phyloP scores from a whole-genome alignment of 176 grass and related monocot species.

The Typha latifolia region DNA sequence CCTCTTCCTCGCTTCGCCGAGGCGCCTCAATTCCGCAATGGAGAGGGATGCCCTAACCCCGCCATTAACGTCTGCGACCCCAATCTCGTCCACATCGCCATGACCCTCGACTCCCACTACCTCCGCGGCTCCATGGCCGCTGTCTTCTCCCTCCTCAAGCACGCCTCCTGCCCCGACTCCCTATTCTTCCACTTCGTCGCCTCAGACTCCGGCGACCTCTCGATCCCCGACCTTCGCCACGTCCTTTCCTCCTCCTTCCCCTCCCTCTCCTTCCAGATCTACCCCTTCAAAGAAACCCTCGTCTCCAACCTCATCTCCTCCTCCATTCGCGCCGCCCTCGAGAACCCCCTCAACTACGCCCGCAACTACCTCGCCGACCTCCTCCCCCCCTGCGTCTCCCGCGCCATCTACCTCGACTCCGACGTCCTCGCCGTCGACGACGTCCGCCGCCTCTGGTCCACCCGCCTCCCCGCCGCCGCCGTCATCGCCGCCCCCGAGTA shows the following conservation, averaged over 20 bases:
- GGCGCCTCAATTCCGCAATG: conserved; percentile 85
- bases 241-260: conserved; percentile 53
- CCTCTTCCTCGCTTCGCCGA: conserved; percentile 47
- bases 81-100: conserved; percentile 67
- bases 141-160: conserved; percentile 77
- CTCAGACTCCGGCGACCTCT: conserved; percentile 7
- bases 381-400: conserved; percentile 45
- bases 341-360: conserved; percentile 82
- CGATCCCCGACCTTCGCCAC: conserved; percentile 23
- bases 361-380: conserved; percentile 66
- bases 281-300: conserved; percentile 44
- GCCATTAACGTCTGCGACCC: conserved; percentile 44
- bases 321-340: conserved; percentile 70
- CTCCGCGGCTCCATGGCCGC: conserved; percentile 84
- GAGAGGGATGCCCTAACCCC: conserved; percentile 35
- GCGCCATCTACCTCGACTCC: conserved; percentile 67
- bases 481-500: conserved; percentile 58
- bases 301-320: conserved; percentile 67
- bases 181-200: conserved; percentile 80
- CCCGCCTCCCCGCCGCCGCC: conserved; percentile 42
- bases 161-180: conserved; percentile 70
- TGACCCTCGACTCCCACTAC: conserved; percentile 98
- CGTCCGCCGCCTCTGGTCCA: conserved; percentile 50
- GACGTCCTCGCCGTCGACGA: conserved; percentile 63
- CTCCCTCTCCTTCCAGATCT: conserved; percentile 72